A percentile compares a stretch with the other conserved stretches of the same genome.
Conservation (phyloP, 129 eudicot species). For the Chrysanthemum lavandulifolium region DNA sequence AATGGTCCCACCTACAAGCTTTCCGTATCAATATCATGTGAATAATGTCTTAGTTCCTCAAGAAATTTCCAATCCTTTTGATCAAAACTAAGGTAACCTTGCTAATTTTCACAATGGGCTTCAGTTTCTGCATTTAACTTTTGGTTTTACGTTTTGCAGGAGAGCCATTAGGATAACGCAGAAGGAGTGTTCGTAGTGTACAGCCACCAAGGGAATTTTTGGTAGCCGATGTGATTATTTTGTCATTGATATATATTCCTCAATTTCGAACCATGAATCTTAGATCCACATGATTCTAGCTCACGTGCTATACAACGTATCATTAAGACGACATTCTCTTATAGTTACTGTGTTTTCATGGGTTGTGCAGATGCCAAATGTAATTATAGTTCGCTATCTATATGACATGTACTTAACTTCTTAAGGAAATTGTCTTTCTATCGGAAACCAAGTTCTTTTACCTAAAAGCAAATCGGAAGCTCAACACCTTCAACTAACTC, state of each 20-base stretch:
- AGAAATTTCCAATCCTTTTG: constrained; percentile 37
- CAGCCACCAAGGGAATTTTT: constrained; percentile 35
- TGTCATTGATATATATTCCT: constrained; percentile 3
- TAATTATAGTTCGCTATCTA: constrained; percentile 1
- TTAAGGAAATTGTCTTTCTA: neutral
- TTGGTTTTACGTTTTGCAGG: constrained; percentile 35
- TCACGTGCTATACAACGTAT: constrained; percentile 4
- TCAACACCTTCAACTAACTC: neutral
- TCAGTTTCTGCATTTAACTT: constrained; percentile 7
- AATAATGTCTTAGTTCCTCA: constrained; percentile 43
- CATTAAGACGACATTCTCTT: neutral
- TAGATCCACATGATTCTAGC: constrained; percentile 13
- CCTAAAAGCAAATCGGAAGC: too few relatives aligned
- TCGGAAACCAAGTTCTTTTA: too few relatives aligned
- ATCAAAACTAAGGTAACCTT: constrained; percentile 38
- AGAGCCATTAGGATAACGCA: constrained; percentile 33
- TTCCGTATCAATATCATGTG: constrained; percentile 33
- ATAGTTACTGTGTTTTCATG: neutral
- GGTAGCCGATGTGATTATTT: constrained; percentile 34
- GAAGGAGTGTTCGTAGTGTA: constrained; percentile 44
- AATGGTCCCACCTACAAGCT: constrained; percentile 31
- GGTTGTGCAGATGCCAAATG: constrained; percentile 7
- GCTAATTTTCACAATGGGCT: neutral
- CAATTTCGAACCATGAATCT: constrained; percentile 17
- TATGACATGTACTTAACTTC: neutral